phyloP scores from a whole-genome alignment of 441 rosid species.

The Populus tomentosa region DNA sequence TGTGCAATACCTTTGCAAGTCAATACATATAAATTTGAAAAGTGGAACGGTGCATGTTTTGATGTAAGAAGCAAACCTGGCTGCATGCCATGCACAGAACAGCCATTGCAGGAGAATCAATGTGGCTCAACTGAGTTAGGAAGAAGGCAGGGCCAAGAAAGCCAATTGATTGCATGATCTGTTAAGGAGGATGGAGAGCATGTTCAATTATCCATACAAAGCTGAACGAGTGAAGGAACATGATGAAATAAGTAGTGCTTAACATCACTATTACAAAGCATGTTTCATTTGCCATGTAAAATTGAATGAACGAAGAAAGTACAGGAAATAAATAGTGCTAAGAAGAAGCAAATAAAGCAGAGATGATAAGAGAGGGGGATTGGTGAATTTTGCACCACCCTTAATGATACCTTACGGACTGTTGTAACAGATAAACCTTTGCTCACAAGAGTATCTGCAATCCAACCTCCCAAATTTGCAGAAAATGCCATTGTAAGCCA shows the following conservation, averaged over 20 bases:
- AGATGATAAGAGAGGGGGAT: neutral
- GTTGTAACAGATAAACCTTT: conserved; percentile 69
- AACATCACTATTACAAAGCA: neutral
- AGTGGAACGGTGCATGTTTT: neutral
- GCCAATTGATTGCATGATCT: conserved; percentile 97
- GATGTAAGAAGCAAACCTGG: conserved; percentile 42
- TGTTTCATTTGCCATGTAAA: neutral
- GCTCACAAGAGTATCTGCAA: conserved; percentile 88
- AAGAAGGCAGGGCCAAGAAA: conserved; percentile 98
- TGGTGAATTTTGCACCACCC: neutral
- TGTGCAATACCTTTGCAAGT: neutral
- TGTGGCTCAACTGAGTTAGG: conserved; percentile 87
- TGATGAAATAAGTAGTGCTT: neutral
- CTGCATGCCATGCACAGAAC: conserved; percentile 96
- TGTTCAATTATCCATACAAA: neutral
- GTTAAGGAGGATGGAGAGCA: conserved; percentile 10
- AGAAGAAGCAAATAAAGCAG: neutral
- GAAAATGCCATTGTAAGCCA: conserved; percentile 97
- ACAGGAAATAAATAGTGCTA: neutral
- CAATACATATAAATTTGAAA: neutral
- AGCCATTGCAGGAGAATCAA: conserved; percentile 87
- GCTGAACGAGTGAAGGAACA: neutral
- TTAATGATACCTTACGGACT: conserved; percentile 75
- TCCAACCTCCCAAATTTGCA: conserved; percentile 94
- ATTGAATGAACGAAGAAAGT: neutral